These are phyloP conservation scores for Talaromyces verruculosus DNA, from an alignment of 2,329 filamentous ascomycete genomes.

Conservation along the genomic window DNA sequence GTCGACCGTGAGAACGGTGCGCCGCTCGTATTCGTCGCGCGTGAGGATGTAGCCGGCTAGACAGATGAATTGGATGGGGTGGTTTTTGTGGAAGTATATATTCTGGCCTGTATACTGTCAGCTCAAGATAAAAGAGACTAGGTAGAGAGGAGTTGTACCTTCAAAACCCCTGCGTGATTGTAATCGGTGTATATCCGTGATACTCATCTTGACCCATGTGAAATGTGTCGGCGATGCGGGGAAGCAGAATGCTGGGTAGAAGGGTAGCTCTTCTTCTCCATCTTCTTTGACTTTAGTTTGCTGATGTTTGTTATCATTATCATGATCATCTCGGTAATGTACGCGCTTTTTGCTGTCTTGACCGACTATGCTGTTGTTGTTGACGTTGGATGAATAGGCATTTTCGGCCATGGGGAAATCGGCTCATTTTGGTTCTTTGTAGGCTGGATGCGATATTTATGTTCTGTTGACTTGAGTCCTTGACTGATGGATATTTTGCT, in stretches of 20 bases:
- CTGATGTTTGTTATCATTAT: not conserved
- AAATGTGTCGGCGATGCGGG: slow-evolving; percentile 60
- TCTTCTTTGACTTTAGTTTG: not conserved
- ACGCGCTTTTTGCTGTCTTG: not conserved
- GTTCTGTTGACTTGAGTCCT: not conserved
- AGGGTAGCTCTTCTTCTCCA: slow-evolving; percentile 25
- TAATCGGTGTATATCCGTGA: slow-evolving; percentile 56
- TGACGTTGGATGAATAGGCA: slow-evolving; percentile 13
- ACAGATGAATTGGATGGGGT: slow-evolving; percentile 74
- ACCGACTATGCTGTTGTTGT: slow-evolving; percentile 11
- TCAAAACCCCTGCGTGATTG: slow-evolving; percentile 50
- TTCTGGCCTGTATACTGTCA: no score
- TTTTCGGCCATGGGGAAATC: slow-evolving; percentile 22
- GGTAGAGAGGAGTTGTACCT: slow-evolving; percentile 42
- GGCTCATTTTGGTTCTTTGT: slow-evolving; percentile 12
- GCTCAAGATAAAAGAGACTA: no score
- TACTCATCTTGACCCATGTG: slow-evolving; percentile 62
- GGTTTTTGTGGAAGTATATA: slow-evolving; percentile 67
- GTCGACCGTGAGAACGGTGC: slow-evolving; percentile 57
- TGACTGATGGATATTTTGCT: not conserved
- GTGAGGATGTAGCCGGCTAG: slow-evolving; percentile 69
- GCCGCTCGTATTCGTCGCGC: slow-evolving; percentile 55
- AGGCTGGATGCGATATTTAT: not conserved
- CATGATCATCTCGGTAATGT: slow-evolving; percentile 19
- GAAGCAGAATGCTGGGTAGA: slow-evolving; percentile 63